These are phyloP conservation scores for Podospora anserina DNA, from an alignment of 495 filamentous ascomycete genomes.

Conservation along the genomic window DNA sequence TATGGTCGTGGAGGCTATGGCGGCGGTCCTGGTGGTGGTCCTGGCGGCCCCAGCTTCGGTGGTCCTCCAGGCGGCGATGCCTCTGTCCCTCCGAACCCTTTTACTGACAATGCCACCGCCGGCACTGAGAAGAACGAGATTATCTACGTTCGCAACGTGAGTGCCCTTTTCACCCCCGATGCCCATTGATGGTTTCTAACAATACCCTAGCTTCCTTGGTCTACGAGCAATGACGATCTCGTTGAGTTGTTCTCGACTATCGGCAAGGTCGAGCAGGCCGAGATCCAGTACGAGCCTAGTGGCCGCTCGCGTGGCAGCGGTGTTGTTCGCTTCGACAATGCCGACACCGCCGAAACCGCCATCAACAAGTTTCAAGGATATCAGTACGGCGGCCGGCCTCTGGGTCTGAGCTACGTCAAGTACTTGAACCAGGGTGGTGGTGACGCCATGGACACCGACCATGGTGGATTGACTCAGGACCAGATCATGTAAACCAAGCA, in stretches of 20 bases:
- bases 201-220: slow-evolving; percentile 80
- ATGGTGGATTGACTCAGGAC: slow-evolving; percentile 79
- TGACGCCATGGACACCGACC: slow-evolving; percentile 81
- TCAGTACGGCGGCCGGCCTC: slow-evolving; percentile 91
- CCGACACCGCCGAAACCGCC: slow-evolving; percentile 83
- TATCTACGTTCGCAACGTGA: slow-evolving; percentile 97
- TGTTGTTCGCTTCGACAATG: slow-evolving; percentile 85
- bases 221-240: slow-evolving; percentile 95
- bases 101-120: slow-evolving; percentile 89
- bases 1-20: slow-evolving; percentile 49
- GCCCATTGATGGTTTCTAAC: slow-evolving; percentile 21
- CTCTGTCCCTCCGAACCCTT: slow-evolving; percentile 78
- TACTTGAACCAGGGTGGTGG: slow-evolving; percentile 67
- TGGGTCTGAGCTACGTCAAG: slow-evolving; percentile 88
- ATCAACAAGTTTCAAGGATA: slow-evolving; percentile 98
- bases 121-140: slow-evolving; percentile 77
- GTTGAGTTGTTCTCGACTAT: slow-evolving; percentile 96
- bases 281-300: slow-evolving; percentile 97
- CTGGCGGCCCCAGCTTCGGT: slow-evolving; percentile 43
- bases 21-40: slow-evolving; percentile 42
- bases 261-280: slow-evolving; percentile 93
- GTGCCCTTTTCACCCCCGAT: slow-evolving; percentile 33
- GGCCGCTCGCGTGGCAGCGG: slow-evolving; percentile 93
- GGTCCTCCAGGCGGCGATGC: slow-evolving; percentile 43
- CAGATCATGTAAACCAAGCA: slow-evolving; percentile 76